Conservation (phyloP, 345 rosid genomes). For the Populus ilicifolia region DNA sequence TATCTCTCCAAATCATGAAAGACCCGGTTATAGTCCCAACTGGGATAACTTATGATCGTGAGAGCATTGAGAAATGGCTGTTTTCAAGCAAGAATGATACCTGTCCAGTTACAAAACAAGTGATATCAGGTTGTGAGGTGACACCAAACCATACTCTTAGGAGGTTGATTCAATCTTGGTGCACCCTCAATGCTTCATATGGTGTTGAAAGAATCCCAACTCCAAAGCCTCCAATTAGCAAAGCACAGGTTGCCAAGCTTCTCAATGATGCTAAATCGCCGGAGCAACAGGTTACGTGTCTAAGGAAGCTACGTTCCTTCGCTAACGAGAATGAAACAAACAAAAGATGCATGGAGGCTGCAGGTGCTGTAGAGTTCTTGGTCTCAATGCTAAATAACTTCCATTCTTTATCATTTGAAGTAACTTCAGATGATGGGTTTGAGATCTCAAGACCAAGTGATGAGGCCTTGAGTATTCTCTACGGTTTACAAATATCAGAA, state of each 20-base stretch:
- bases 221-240: constrained; percentile 65
- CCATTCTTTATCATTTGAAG: neutral
- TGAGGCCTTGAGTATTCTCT: constrained; percentile 61
- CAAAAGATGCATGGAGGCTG: constrained; percentile 63
- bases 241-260: constrained; percentile 56
- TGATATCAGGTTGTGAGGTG: constrained; percentile 46
- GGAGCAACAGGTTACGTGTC: constrained; percentile 40
- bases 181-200: constrained; percentile 67
- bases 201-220: constrained; percentile 88
- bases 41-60: constrained; percentile 69
- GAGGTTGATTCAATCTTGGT: constrained; percentile 89
- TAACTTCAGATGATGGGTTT: constrained; percentile 9
- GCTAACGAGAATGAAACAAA: constrained; percentile 52
- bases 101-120: constrained; percentile 75
- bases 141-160: constrained; percentile 88
- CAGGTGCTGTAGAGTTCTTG: constrained; percentile 67
- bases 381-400: constrained; percentile 31
- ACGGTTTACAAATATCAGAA: constrained; percentile 59
- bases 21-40: constrained; percentile 63
- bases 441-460: constrained; percentile 30
- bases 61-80: constrained; percentile 65
- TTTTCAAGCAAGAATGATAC: constrained; percentile 42
- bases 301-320: constrained; percentile 47
- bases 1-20: constrained; percentile 67
- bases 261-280: constrained; percentile 45